Base-by-base conservation (phyloP, 75 land plant species). In the Picea glauca region DNA sequence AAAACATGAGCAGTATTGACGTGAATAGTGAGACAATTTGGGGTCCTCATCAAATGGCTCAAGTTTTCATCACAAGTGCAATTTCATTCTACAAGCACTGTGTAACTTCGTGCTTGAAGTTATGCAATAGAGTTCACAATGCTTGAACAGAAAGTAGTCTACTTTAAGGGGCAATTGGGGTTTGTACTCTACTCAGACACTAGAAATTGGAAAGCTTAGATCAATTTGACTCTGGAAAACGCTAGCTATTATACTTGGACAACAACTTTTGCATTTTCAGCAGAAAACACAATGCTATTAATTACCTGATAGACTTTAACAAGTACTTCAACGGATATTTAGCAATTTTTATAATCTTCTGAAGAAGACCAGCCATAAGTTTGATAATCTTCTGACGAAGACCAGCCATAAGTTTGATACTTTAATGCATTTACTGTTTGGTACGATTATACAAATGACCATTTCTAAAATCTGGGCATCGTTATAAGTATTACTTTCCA, bases 81-180 rank as follows among this genome's bases (percentile, higher is more conserved):
- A 0, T 43, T 43, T 43, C 46, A 43, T 43, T 0, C 38, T 35
- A 1, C 2, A 35, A 35, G 38, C 1, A 35, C 0, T 1, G 38
- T 1, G 38, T 35, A 26, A 26, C 26, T 35, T 35, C 2, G 38
- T 35, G 38, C 38, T 1, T 35, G 38, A 35, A 35, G 2, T 35
- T 35, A 1, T 1, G 38, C 38, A 35, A 35, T 35, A 35, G 38
- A 35, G 38, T 35, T 2, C 38, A 35, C 38, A 35, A 35, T 35
- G 38, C 0, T 35, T 35, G 38, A 35, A 43, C 46, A 43, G 5
- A 43, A 43, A 43, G 4, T 43, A 2, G 94, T 90, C 50, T 46
- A 63, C 13, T 64, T 31, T 33, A 32, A 64, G 26, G 17, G 18
- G 32, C 13, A 31, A 64, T 64, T 33, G 67, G 38, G 32, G 13